A percentile compares a stretch with the other conserved stretches of the same genome.
Conservation (phyloP, 768 basidiomycete genomes). For the Cystofilobasidium macerans region DNA sequence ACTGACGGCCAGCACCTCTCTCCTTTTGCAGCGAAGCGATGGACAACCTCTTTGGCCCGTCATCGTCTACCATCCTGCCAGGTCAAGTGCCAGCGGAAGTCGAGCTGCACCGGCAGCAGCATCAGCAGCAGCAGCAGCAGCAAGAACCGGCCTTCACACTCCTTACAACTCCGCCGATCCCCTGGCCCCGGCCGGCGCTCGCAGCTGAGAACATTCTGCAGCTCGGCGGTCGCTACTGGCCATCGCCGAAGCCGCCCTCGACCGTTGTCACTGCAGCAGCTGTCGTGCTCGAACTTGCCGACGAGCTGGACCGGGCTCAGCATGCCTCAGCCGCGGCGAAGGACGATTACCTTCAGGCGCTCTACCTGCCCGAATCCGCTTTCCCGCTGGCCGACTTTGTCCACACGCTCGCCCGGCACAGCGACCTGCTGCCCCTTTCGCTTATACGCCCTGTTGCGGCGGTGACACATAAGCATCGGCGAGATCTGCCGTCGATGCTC, state of each 20-base stretch:
- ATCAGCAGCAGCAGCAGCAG: not conserved
- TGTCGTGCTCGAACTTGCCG: no score
- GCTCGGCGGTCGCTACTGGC: conserved; percentile 2
- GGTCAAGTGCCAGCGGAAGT: not conserved
- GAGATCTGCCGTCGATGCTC: not conserved
- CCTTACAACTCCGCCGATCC: not conserved
- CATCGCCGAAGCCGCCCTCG: no score
- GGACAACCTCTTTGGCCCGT: no score
- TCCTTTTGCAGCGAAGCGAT: no score
- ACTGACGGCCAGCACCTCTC: no score
- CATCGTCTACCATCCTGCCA: no score
- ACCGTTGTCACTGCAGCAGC: no score
- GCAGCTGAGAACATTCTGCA: not conserved
- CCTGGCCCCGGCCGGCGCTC: not conserved
- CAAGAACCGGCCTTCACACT: not conserved
- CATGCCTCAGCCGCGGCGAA: not conserved
- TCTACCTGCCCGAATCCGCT: not conserved
- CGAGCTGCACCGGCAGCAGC: not conserved
- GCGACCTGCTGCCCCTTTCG: not conserved
- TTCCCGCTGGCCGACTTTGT: not conserved
- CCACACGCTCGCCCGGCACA: not conserved
- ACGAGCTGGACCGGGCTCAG: no score
- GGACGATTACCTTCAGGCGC: not conserved
- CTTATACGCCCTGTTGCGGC: not conserved
- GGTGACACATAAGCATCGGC: not conserved